These are phyloP conservation scores for Cephaloascus albidus DNA, from an alignment of 805 yeast genomes.

Conservation along the genomic window DNA sequence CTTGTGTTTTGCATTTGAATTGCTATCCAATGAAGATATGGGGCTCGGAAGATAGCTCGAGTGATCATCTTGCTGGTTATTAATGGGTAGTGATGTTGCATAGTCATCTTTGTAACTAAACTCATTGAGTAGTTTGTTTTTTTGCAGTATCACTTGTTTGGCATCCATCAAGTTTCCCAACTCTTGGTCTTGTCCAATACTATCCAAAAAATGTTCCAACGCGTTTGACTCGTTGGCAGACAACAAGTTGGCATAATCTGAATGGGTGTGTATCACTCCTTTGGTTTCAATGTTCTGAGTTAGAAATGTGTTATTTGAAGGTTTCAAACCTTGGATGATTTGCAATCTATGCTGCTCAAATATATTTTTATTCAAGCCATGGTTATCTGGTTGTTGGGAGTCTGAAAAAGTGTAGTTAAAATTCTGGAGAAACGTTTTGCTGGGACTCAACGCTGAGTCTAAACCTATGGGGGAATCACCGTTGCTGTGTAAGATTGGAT, in stretches of 20 bases:
- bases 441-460: neutral
- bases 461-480: neutral
- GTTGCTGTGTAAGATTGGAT: neutral
- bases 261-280: neutral
- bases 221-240: conserved; percentile 10
- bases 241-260: conserved; percentile 5
- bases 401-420: neutral
- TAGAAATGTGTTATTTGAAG: neutral
- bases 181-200: neutral
- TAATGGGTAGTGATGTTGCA: neutral
- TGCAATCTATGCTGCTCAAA: neutral
- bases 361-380: neutral
- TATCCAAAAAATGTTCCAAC: conserved; percentile 17
- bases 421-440: neutral
- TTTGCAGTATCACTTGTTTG: neutral
- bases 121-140: neutral
- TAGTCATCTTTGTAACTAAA: neutral
- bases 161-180: neutral
- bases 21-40: neutral
- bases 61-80: neutral
- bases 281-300: neutral
- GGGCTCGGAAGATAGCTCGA: neutral
- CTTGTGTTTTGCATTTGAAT: neutral
- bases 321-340: conserved; percentile 1
- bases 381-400: neutral